Base-by-base conservation (phyloP, 352 stramenopile genomes). In the Pythium coloratum region DNA sequence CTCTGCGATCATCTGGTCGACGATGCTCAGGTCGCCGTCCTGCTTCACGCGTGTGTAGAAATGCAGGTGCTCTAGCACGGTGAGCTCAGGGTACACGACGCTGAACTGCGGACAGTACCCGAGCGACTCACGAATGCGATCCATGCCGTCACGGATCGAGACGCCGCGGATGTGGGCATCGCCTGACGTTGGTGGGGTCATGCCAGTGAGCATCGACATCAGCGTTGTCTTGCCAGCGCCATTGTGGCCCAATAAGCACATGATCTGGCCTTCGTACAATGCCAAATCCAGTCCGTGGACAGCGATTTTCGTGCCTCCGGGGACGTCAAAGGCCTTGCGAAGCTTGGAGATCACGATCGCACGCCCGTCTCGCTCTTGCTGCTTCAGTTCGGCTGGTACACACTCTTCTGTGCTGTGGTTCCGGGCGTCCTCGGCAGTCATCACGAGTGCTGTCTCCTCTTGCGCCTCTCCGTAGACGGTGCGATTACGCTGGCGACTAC, bases 101-200 rank as follows among this genome's bases (percentile, higher is more conserved):
- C 98, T 97, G 75, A 99, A 94, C 62, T 99, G 97, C 24, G 97
- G 89, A 70, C 97, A 99, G 60, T 99, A 94, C 8, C 96, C 97
- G 30, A 99, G 82, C 38, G 94, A 89, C 64, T 93, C 59, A 2
- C 97, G 92, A 30, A 99, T 92, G 20, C 70, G 42, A 14, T 73
- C 55, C 83, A 99, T 93, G 65, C 98, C 77, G 7, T 75, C 71
- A 2, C 70, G 54, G 36, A 93, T 70, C 2, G 82, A 89, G 53
- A 79, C 55, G 0, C 88, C 86, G n/a, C 78, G 56, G 9, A 94
- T 72, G 51, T 70, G 70, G 6, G 84, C 86, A 51, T 90, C 79
- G 13, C 86, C 87, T 20, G 66, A 80, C 0, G 82, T 81, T 0
- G 84, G 80, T 2, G 75, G 55, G 0, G 76, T 82, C 83, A 94